phyloP scores from a whole-genome alignment of 371 early-diverging fungal genomes.

The Mortierella sp. region DNA sequence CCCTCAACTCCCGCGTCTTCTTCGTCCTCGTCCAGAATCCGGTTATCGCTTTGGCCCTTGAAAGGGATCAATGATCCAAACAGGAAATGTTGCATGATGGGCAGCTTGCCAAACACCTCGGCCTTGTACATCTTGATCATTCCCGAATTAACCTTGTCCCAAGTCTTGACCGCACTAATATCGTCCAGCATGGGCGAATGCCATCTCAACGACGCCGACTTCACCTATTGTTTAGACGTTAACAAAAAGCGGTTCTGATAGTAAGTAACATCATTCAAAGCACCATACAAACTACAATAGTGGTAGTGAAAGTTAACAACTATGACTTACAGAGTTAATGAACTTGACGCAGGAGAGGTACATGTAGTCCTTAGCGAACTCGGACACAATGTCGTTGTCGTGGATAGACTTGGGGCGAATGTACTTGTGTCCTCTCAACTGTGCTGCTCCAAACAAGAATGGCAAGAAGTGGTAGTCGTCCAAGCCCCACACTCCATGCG shows the following conservation, averaged over 20 bases:
- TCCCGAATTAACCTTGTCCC: constrained; percentile 96
- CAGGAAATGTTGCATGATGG: constrained; percentile 99
- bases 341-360: constrained; percentile 95
- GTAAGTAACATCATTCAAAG: neutral
- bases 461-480: constrained; percentile 99
- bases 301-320: neutral
- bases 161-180: constrained; percentile 92
- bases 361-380: constrained; percentile 90
- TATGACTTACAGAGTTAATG: constrained; percentile 78
- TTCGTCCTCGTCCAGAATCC: constrained; percentile 61
- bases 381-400: constrained; percentile 85
- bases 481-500: constrained; percentile 99
- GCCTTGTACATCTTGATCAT: constrained; percentile 99
- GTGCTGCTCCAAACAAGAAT: constrained; percentile 95
- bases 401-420: constrained; percentile 90
- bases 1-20: constrained; percentile 71
- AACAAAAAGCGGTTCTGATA: neutral
- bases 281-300: neutral
- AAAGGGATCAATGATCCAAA: constrained; percentile 86
- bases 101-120: constrained; percentile 96
- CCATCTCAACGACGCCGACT: constrained; percentile 76
- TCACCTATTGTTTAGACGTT: constrained; percentile 47
- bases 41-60: constrained; percentile 64
- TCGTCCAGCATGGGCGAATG: constrained; percentile 99
- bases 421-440: constrained; percentile 86